Evolutionary conservation across 129 eudicot genomes (phyloP).

Genomic region (Lonicera japonica): DNA sequence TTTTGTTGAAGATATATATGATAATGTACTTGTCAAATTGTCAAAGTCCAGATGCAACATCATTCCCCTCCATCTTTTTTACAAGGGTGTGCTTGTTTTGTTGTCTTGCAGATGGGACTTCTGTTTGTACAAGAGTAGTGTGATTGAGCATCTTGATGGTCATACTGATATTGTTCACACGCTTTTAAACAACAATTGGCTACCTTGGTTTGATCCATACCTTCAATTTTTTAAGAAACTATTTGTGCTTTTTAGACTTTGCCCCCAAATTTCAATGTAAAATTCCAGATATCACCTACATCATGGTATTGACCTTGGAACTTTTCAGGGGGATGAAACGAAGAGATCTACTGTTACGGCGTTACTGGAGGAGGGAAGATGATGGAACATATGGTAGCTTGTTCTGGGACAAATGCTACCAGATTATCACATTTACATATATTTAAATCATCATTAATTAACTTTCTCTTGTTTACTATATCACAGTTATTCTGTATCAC

Average conservation of each 20-base stretch:
- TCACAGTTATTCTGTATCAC: conserved; percentile 69
- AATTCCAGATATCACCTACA: conserved; percentile 6
- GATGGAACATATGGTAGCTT: conserved; percentile 64
- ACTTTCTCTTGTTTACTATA: neutral
- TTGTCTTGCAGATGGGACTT: conserved; percentile 79
- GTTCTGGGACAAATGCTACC: neutral
- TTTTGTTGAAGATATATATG: no score
- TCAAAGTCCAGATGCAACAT: neutral
- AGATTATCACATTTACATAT: neutral
- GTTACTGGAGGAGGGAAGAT: conserved; percentile 74
- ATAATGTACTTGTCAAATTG: neutral
- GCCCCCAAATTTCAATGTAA: no score
- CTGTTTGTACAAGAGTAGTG: conserved; percentile 55
- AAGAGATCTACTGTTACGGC: conserved; percentile 62
- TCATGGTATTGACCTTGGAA: neutral
- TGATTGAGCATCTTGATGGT: conserved; percentile 70
- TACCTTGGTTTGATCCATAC: conserved; percentile 48
- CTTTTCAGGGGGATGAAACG: conserved; percentile 54
- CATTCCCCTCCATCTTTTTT: no score
- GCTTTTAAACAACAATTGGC: conserved; percentile 48
- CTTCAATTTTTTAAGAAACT: neutral
- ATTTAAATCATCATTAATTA: neutral
- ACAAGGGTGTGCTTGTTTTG: neutral
- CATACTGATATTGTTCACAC: conserved; percentile 71
- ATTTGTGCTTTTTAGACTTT: neutral